Conservation (phyloP, 2,329 filamentous ascomycete genomes). For the Gaeumannomyces sp. region DNA sequence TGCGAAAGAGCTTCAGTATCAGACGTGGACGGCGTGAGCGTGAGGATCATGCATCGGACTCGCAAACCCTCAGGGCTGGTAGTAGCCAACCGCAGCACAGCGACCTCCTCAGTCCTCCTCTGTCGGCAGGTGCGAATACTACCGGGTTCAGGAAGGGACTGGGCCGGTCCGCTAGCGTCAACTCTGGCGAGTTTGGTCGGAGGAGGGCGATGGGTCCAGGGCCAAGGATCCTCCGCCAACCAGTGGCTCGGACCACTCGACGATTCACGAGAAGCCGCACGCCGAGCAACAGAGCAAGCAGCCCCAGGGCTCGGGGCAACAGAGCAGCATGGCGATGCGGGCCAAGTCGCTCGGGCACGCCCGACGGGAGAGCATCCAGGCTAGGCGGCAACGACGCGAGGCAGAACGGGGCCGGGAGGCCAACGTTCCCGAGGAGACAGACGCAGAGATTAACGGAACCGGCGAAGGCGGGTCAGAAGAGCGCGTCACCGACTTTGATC, state of each 20-base stretch:
- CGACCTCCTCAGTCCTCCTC: slow-evolving; percentile 70
- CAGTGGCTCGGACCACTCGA: slow-evolving; percentile 74
- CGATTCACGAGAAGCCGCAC: slow-evolving; percentile 44
- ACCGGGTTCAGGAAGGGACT: slow-evolving; percentile 62
- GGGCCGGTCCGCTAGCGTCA: slow-evolving; percentile 85
- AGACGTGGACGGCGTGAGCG: slow-evolving; percentile 50
- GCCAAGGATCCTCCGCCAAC: slow-evolving; percentile 63
- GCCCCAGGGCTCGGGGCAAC: not conserved
- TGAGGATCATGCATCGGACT: slow-evolving; percentile 39
- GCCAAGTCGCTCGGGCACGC: slow-evolving; percentile 87
- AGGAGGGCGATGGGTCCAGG: slow-evolving; percentile 42
- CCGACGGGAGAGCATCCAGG: slow-evolving; percentile 86
- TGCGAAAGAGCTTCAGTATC: slow-evolving; percentile 83
- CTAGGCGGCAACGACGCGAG: slow-evolving; percentile 62
- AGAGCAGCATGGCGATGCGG: slow-evolving; percentile 58
- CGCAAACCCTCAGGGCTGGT: slow-evolving; percentile 42
- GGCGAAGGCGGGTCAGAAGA: slow-evolving; percentile 56
- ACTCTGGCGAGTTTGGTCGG: slow-evolving; percentile 74
- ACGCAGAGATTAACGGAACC: slow-evolving; percentile 61
- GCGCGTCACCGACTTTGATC: slow-evolving; percentile 61
- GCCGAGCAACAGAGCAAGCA: slow-evolving; percentile 43
- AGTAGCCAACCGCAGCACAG: slow-evolving; percentile 67
- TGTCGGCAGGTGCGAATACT: slow-evolving; percentile 49
- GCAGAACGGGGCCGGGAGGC: slow-evolving; percentile 51
- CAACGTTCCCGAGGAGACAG: slow-evolving; percentile 86